Conservation (phyloP, 331 rosid species). For the Malus hybrid region DNA sequence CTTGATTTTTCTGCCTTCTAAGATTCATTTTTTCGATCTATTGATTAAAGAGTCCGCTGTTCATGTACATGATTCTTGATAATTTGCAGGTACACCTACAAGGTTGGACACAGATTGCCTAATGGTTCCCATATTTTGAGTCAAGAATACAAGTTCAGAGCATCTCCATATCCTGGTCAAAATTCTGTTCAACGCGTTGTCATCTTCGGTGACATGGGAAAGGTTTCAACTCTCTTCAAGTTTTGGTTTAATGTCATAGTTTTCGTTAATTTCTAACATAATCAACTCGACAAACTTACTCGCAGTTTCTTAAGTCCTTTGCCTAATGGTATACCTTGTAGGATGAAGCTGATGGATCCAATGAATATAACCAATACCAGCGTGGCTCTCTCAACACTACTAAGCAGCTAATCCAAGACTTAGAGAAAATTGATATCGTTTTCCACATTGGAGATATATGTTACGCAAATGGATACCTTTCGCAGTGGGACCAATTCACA, state of each 20-base stretch:
- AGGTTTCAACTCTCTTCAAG: constrained; percentile 49
- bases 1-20: not conserved
- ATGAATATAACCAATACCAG: constrained; percentile 81
- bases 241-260: not conserved
- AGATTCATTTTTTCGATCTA: not conserved
- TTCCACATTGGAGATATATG: constrained; percentile 88
- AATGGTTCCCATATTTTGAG: constrained; percentile 62
- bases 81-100: constrained; percentile 60
- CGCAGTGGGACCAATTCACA: constrained; percentile 95
- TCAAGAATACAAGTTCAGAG: constrained; percentile 51
- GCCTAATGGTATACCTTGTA: constrained; percentile 17
- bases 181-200: constrained; percentile 74
- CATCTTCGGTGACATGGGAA: constrained; percentile 95
- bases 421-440: constrained; percentile 60
- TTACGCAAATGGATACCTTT: constrained; percentile 86
- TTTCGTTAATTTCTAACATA: not conserved
- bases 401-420: constrained; percentile 53
- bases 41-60: not conserved
- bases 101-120: constrained; percentile 58
- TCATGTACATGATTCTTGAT: not conserved
- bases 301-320: not conserved
- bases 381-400: constrained; percentile 77
- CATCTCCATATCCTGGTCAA: constrained; percentile 93
- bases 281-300: not conserved
- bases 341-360: constrained; percentile 94